Percentiles rank a stretch among this genome's conserved stretches.
phyloP scores from a whole-genome alignment of 225 moss, liverwort and hornwort species.

The Thuidium tamariscinum region DNA sequence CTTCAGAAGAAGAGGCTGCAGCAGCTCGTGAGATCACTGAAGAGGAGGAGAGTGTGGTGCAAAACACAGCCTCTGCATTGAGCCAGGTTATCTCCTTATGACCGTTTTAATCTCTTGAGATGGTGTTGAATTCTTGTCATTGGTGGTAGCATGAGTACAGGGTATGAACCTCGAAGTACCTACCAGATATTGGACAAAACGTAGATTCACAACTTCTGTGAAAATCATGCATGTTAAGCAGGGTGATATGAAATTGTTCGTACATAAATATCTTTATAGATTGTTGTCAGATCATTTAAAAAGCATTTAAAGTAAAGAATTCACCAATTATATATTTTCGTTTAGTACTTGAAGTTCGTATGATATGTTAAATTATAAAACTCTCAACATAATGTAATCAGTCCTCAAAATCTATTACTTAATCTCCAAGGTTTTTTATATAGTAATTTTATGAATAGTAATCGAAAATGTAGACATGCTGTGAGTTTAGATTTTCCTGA shows the following conservation, averaged over 20 bases:
- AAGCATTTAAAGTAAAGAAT: background rate
- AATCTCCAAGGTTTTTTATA: background rate
- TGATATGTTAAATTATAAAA: background rate
- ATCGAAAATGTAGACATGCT: background rate
- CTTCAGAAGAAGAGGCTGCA: conserved; percentile 82
- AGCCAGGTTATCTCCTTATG: conserved; percentile 33
- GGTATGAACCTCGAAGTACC: background rate
- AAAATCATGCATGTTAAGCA: background rate
- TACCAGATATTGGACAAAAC: background rate
- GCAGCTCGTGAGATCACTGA: conserved; percentile 84
- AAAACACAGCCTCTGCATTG: conserved; percentile 58
- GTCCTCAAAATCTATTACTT: background rate
- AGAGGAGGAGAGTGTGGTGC: conserved; percentile 72
- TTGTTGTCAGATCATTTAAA: background rate
- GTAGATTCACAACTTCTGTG: background rate
- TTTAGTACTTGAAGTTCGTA: background rate
- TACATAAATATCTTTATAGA: background rate
- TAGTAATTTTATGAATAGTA: background rate
- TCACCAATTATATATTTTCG: background rate
- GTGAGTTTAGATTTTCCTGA: background rate
- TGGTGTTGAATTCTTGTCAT: background rate
- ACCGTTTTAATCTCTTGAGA: background rate
- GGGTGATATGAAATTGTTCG: background rate
- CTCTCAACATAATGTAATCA: background rate
- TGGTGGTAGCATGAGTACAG: background rate